Evolutionary conservation across 371 early-diverging fungal genomes (phyloP), one percentile per base, ranked within the genome.

Genomic region (Phascolomyces articulosus): DNA sequence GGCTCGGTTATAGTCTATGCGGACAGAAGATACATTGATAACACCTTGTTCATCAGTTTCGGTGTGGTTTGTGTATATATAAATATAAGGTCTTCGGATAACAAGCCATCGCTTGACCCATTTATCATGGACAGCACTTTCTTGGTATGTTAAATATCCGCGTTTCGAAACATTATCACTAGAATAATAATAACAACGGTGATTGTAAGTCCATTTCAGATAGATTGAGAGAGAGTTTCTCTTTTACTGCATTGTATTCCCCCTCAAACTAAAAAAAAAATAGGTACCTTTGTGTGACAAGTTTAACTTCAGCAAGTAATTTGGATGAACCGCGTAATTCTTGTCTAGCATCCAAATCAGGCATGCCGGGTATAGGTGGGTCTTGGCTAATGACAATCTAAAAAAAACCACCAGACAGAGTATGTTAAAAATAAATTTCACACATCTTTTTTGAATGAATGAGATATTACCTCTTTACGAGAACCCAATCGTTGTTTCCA

Each of bases 81-180:
- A 93, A 58, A 96, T 82, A 66, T 91, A 93, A 15, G 96, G 96
- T 49, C 90, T 80, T 67, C 93, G 90, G 55, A 96, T 84, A 31
- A 95, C 93, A 75, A 94, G 88, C 91, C 91, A 95, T 6, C 90
- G 84, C 62, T 88, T 86, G 6, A 84, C 75, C 96, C 96, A 96
- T 27, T 69, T 66, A 58, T 90, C 90, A 34, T 82, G 81, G 9
- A 77, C 71, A 9, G 83, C 77, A 56, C 83, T 75, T 58, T 91
- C 85, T 38, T 88, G 89, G 64, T 85, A 88, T 15, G 85, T 75
- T 24, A 88, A 70, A 61, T 88, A 87, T n/a, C 90, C 87, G 55
- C 75, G 82, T 66, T 86, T 87, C 18, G 88, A 80, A 10, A 88
- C 72, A 62, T 70, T 87, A 20, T 85, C 86, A 40, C 89, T 90